Conservation (phyloP, 495 filamentous ascomycete genomes). For the Daldinia caldariorum region DNA sequence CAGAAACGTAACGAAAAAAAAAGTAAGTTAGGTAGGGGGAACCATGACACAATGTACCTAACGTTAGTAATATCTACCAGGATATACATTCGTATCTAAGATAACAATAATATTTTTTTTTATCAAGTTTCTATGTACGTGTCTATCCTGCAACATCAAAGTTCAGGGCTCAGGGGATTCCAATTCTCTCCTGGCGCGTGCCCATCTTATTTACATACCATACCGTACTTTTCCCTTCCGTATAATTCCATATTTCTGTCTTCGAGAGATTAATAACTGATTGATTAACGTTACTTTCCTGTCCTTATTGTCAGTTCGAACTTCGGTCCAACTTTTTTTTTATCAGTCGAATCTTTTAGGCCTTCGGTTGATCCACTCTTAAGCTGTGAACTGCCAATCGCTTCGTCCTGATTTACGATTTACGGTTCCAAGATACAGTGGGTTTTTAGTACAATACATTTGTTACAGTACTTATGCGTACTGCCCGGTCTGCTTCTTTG, state of each 20-base stretch:
- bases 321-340: not conserved
- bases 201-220: conserved; percentile 25
- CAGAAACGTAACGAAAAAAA: conserved; percentile 34
- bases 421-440: conserved; percentile 27
- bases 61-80: conserved; percentile 16
- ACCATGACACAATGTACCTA: conserved; percentile 14
- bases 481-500: conserved; percentile 11
- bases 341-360: conserved; percentile 19
- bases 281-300: conserved; percentile 12
- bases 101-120: conserved; percentile 25
- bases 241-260: conserved; percentile 6
- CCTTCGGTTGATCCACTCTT: conserved; percentile 26
- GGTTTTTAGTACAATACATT: conserved; percentile 13
- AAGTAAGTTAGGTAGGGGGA: conserved; percentile 22
- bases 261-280: conserved; percentile 1
- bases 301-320: conserved; percentile 5
- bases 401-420: conserved; percentile 34
- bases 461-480: conserved; percentile 3
- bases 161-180: conserved; percentile 31
- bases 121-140: conserved; percentile 36
- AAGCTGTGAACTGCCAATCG: conserved; percentile 35
- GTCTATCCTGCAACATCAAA: conserved; percentile 25
- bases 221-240: conserved; percentile 3
- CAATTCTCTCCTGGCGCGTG: conserved; percentile 26
- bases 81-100: conserved; percentile 23